phyloP scores from a whole-genome alignment of 768 basidiomycete genomes.

The Gloeophyllum trabeum region DNA sequence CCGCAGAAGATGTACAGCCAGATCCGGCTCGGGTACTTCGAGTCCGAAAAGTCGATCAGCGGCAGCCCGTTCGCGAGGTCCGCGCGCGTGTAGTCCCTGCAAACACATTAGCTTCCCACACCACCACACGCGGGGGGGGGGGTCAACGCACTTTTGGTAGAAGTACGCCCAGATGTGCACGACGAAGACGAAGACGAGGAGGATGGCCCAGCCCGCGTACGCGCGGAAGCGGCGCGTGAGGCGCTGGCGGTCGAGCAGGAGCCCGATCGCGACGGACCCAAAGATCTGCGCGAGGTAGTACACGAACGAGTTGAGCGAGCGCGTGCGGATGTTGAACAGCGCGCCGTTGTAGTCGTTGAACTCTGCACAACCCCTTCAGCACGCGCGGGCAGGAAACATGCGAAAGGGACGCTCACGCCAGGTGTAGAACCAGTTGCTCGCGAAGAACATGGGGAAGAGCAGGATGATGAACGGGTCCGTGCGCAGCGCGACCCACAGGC shows the following conservation, averaged over 20 bases:
- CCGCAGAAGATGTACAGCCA: constrained; percentile 66
- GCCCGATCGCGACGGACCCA: constrained; percentile 62
- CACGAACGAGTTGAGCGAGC: constrained; percentile 64
- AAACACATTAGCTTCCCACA: not conserved
- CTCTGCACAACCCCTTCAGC: constrained; percentile 26
- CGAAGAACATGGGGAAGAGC: constrained; percentile 80
- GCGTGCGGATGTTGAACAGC: constrained; percentile 69
- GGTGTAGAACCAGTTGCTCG: constrained; percentile 79
- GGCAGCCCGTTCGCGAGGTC: constrained; percentile 22
- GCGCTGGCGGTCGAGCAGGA: constrained; percentile 46
- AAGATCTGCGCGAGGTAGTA: constrained; percentile 77
- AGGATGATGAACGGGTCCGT: constrained; percentile 65
- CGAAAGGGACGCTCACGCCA: constrained; percentile 45
- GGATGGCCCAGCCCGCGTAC: constrained; percentile 52
- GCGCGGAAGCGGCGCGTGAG: constrained; percentile 60
- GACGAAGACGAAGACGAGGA: constrained; percentile 52
- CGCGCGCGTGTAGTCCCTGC: constrained; percentile 47
- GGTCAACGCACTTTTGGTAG: constrained; percentile 49
- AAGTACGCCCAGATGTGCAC: constrained; percentile 70
- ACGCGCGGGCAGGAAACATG: not conserved
- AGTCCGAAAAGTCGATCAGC: constrained; percentile 53
- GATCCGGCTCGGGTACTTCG: constrained; percentile 40
- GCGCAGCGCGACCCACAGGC: constrained; percentile 54
- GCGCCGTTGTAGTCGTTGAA: constrained; percentile 76
- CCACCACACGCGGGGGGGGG: not conserved